Percentiles rank a stretch among this genome's conserved stretches.
phyloP scores from a whole-genome alignment of 371 early-diverging fungal genomes.

The Apophysomyces sp. region DNA sequence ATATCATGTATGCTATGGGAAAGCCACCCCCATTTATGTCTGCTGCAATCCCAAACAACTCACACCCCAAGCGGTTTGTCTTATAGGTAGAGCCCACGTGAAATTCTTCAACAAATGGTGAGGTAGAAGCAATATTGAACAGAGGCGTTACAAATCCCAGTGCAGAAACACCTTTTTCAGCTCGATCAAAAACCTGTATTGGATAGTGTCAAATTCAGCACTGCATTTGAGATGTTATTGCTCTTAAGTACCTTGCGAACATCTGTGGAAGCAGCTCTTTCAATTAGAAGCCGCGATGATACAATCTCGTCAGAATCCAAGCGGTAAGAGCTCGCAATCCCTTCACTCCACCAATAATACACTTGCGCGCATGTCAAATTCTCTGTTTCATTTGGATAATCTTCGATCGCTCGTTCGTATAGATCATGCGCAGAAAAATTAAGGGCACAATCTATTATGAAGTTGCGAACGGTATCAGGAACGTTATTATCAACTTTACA shows the following conservation, averaged over 20 bases:
- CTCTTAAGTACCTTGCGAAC: no score
- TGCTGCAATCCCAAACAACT: constrained; percentile 1
- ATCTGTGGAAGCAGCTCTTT: background rate
- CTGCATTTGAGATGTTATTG: no score
- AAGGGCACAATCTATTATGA: no score
- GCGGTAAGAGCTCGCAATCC: no score
- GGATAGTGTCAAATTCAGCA: no score
- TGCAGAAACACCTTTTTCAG: background rate
- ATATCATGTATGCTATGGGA: constrained; percentile 1
- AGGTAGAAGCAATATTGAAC: background rate
- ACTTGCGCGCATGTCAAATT: constrained; percentile 10
- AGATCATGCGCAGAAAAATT: no score
- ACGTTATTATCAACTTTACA: no score
- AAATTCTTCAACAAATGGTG: constrained; percentile 1
- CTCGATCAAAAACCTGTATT: no score
- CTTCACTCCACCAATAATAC: constrained; percentile 14
- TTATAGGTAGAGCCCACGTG: background rate
- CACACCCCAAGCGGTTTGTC: background rate
- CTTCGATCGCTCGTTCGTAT: no score
- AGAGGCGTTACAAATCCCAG: constrained; percentile 1
- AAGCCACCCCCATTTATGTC: background rate
- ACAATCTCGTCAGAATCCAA: background rate
- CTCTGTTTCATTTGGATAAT: no score
- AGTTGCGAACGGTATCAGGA: no score
- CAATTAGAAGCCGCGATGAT: background rate